A percentile compares a stretch with the other conserved stretches of the same genome.
Conservation (phyloP, 306 rosid genomes). For the Corylus avellana region DNA sequence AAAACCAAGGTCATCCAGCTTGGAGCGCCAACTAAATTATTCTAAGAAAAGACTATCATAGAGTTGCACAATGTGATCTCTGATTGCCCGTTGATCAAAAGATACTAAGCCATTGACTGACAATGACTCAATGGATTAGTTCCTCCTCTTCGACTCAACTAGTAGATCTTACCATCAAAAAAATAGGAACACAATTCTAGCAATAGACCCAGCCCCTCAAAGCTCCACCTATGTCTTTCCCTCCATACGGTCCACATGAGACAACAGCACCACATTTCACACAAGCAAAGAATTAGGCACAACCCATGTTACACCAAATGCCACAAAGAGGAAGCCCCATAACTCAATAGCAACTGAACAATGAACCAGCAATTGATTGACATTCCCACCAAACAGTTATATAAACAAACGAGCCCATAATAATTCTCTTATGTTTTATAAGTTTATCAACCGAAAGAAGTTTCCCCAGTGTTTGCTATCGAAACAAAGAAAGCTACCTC, state of each 20-base stretch:
- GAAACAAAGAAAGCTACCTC: no score
- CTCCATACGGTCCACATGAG: background rate
- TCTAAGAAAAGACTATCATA: no score
- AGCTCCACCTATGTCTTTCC: background rate
- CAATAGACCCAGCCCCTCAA: background rate
- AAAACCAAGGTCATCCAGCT: no score
- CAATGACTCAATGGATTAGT: no score
- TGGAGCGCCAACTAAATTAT: no score
- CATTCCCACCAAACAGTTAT: background rate
- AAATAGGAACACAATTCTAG: background rate
- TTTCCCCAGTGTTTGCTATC: background rate
- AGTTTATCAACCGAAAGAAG: background rate
- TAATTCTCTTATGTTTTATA: background rate
- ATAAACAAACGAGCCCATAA: background rate
- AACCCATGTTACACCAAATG: background rate
- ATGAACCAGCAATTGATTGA: background rate
- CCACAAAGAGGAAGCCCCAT: background rate
- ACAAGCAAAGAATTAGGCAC: background rate
- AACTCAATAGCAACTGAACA: background rate
- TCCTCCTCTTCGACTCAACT: no score
- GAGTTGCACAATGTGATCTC: no score
- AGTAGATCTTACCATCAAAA: background rate
- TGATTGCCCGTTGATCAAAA: no score
- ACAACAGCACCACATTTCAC: no score
- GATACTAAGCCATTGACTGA: no score